Evolutionary conservation across 192 early-diverging fungal genomes (phyloP).

Genomic region (Coemansia aciculifera): DNA sequence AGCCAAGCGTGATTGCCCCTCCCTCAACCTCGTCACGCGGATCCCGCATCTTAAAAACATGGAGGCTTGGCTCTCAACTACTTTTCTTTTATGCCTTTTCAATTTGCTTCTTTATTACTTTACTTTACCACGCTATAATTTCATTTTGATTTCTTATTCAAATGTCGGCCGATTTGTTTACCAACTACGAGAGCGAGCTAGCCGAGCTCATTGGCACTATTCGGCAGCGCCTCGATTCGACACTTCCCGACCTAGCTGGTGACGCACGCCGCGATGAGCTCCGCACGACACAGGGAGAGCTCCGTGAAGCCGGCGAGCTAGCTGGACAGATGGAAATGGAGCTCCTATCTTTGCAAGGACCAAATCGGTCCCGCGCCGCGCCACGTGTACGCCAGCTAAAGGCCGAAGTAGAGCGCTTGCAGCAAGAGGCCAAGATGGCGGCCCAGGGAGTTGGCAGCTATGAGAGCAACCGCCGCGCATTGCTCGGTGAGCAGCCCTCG

Average conservation of each 20-base stretch:
- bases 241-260: constrained; percentile 62
- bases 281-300: constrained; percentile 69
- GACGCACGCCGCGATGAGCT: constrained; percentile 43
- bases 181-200: constrained; percentile 88
- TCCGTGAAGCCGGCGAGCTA: constrained; percentile 90
- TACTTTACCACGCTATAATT: background rate
- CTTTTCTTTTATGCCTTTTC: background rate
- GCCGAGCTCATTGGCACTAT: constrained; percentile 61
- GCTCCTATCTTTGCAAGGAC: constrained; percentile 68
- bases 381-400: constrained; percentile 72
- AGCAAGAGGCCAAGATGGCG: constrained; percentile 62
- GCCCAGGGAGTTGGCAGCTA: constrained; percentile 30
- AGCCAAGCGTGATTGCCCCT: background rate
- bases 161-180: constrained; percentile 74
- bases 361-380: constrained; percentile 65
- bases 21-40: background rate
- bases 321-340: constrained; percentile 96
- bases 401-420: constrained; percentile 75
- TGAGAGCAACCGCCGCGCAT: constrained; percentile 59
- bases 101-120: background rate
- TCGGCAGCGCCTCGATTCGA: constrained; percentile 57
- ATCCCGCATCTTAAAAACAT: background rate
- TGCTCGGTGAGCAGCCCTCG: constrained; percentile 57
- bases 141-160: background rate
- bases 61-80: background rate